Evolutionary conservation across 768 basidiomycete species (phyloP), one percentile per base, ranked within the genome.

Genomic region (Lactarius psammicola): DNA sequence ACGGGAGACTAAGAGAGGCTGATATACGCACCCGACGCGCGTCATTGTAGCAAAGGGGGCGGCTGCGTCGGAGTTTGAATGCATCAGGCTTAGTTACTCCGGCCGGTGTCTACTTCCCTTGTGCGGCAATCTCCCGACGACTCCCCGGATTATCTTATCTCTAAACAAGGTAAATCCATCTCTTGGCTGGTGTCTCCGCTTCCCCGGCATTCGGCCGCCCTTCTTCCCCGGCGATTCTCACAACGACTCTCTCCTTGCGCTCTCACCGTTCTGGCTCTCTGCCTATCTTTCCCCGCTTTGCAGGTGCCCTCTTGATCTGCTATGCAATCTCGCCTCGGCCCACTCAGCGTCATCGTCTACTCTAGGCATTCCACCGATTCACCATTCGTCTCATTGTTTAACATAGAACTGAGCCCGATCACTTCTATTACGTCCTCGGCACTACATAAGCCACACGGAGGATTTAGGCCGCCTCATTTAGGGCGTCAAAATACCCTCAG

Each of bases 1-100:
- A 1, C 9, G 49, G 6, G n/a, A n/a, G 31, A 56, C 9, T 0
- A 9, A 49, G n/a, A 4, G 56, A 36, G 28, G 13, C 42, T 65
- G 64, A 66, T 66, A 66, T 66, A 66, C 64, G 34, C 3, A 51
- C 17, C 46, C 30, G 65, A 66, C 65, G 65, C 66, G 66, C 66
- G 66, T 67, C 66, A 67, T 64, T 56, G 49, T n/a, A 51, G 49
- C 49, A 51, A 23, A 28, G 31, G n/a, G 20, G 51, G 31, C 31
- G 31, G 31, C 31, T 7, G 3, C 8, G 55, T 59, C 65, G 61
- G 65, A 58, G 55, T 62, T 63, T 59, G 10, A 66, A 66, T 15
- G 2, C 1, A 18, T 6, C 9, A 23, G 26, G 11, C 55, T n/a
- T 30, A 61, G 36, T 62, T 55, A 40, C 36, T 55, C 51, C 49